Evolutionary conservation across 805 yeast species (phyloP).

Genomic region (Candida taoyuanica): DNA sequence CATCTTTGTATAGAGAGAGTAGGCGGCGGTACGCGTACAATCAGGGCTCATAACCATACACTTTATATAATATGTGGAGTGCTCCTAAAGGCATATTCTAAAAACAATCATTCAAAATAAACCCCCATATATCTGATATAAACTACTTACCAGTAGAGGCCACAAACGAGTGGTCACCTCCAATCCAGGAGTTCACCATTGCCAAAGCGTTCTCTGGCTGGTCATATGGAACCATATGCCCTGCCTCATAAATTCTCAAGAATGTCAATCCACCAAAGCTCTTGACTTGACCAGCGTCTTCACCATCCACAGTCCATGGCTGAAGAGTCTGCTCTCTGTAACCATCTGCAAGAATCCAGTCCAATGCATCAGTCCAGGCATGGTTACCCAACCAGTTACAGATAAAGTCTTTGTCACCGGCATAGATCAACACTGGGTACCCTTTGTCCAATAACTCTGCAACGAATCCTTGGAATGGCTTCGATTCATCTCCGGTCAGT

Average conservation of each 20-base stretch:
- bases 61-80: neutral
- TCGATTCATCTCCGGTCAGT: conserved; percentile 78
- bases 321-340: conserved; percentile 40
- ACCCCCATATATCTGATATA: too few relatives aligned
- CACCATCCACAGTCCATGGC: conserved; percentile 38
- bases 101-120: too few relatives aligned
- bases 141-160: too few relatives aligned
- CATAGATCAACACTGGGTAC: conserved; percentile 79
- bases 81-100: too few relatives aligned
- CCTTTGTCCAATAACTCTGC: conserved; percentile 62
- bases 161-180: conserved; percentile 36
- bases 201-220: conserved; percentile 71
- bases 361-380: conserved; percentile 70
- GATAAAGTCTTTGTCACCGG: conserved; percentile 92
- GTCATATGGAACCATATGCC: conserved; percentile 91
- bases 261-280: conserved; percentile 67
- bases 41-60: too few relatives aligned
- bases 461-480: conserved; percentile 76
- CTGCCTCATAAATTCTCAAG: conserved; percentile 74
- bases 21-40: too few relatives aligned
- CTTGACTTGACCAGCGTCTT: conserved; percentile 69
- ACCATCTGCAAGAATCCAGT: conserved; percentile 54
- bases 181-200: conserved; percentile 72
- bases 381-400: conserved; percentile 92
- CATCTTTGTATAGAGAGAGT: too few relatives aligned